phyloP scores from a whole-genome alignment of 371 early-diverging fungal species.

The Sporodiniella umbellata region DNA sequence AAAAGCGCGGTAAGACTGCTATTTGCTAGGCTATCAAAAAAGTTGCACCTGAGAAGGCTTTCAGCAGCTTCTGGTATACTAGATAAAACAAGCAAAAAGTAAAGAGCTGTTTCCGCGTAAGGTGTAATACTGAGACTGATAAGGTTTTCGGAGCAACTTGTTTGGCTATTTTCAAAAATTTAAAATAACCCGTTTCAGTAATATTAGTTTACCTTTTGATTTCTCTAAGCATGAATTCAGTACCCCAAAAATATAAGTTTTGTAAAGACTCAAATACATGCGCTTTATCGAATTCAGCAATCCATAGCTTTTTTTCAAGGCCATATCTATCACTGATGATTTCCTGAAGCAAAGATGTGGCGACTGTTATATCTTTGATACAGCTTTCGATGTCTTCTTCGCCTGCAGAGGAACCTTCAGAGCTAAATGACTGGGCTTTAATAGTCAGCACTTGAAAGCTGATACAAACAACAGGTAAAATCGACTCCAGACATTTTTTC shows the following conservation, averaged over 20 bases:
- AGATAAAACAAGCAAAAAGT: constrained; percentile 32
- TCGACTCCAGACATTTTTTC: background rate
- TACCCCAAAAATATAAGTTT: constrained; percentile 27
- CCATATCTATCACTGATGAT: constrained; percentile 28
- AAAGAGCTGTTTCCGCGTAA: constrained; percentile 38
- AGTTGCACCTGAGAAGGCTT: constrained; percentile 17
- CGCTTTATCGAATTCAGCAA: constrained; percentile 16
- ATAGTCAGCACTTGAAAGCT: constrained; percentile 31
- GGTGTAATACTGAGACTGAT: constrained; percentile 33
- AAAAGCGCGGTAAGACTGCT: constrained; percentile 28
- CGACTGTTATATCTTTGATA: constrained; percentile 37
- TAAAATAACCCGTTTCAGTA: too few species aligned
- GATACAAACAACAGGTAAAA: constrained; percentile 21
- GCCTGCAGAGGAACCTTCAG: constrained; percentile 11
- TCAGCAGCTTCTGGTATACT: constrained; percentile 32
- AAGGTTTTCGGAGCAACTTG: constrained; percentile 4
- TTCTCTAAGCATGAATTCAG: constrained; percentile 29
- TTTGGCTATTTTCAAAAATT: constrained; percentile 17
- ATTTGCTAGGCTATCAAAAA: constrained; percentile 28
- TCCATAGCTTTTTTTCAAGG: constrained; percentile 18
- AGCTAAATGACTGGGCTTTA: constrained; percentile 24
- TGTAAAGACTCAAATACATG: constrained; percentile 27
- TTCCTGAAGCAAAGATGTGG: constrained; percentile 29
- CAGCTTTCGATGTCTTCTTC: constrained; percentile 21
- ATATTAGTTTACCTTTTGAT: constrained; percentile 27